Evolutionary conservation across 2,329 filamentous ascomycete species (phyloP).

Genomic region (Talaromyces sp.): DNA sequence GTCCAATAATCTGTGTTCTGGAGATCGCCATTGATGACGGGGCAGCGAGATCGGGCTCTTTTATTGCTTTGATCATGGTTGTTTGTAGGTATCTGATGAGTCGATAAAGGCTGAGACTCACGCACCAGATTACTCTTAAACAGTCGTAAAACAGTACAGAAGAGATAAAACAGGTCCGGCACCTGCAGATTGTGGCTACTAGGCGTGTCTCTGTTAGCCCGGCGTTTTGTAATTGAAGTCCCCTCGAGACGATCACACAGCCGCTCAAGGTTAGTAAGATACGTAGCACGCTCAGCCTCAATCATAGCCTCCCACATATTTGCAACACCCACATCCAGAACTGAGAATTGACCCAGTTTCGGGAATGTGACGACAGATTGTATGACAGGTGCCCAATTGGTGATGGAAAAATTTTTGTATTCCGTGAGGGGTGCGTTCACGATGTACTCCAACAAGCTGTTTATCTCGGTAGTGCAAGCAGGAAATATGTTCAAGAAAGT

Average conservation of each 20-base stretch:
- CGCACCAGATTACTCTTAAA: conserved; percentile 11
- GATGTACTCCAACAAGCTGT: conserved; percentile 6
- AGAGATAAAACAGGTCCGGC: conserved; percentile 14
- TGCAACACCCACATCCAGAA: not conserved
- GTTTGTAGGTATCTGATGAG: not conserved
- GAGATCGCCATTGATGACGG: conserved; percentile 15
- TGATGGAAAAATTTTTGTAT: not conserved
- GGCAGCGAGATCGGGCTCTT: not conserved
- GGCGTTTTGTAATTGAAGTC: not conserved
- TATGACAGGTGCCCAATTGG: conserved; percentile 4
- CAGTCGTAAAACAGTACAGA: conserved; percentile 2
- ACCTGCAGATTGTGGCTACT: not conserved
- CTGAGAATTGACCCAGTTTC: not conserved
- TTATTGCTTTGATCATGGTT: not conserved
- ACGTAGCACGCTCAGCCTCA: not conserved
- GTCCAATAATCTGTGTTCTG: conserved; percentile 12
- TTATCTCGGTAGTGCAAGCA: conserved; percentile 1
- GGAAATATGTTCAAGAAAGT: conserved; percentile 2
- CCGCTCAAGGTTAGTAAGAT: not conserved
- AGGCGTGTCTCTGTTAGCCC: not conserved
- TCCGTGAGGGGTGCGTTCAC: not conserved
- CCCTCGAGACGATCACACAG: not conserved
- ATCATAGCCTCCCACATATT: not conserved
- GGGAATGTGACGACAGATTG: not conserved
- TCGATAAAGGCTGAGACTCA: not conserved